Percentiles rank a stretch among this genome's conserved stretches.
Conservation (phyloP, 345 rosid genomes). For the Salix purpurea region DNA sequence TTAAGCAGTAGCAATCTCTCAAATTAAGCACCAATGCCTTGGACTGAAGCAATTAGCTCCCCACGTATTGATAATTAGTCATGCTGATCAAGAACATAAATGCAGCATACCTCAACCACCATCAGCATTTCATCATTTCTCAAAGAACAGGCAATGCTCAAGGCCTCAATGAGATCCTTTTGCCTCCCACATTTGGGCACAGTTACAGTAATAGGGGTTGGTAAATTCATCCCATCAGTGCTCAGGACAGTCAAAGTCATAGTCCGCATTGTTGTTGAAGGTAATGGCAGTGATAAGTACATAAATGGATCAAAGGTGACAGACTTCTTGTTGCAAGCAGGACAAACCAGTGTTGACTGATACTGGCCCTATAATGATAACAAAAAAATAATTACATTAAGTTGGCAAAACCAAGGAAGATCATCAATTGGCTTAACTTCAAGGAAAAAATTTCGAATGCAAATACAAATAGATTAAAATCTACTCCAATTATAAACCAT, state of each 20-base stretch:
- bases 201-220: slow-evolving; percentile 18
- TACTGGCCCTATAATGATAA: slow-evolving; percentile 21
- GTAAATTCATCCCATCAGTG: slow-evolving; percentile 15
- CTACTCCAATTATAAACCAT: not conserved
- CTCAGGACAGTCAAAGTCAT: slow-evolving; percentile 24
- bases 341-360: slow-evolving; percentile 16
- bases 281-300: slow-evolving; percentile 23
- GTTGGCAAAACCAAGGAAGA: not conserved
- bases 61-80: not conserved
- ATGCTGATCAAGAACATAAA: not conserved
- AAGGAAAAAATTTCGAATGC: not conserved
- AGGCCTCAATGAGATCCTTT: slow-evolving; percentile 23
- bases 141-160: slow-evolving; percentile 22
- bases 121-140: slow-evolving; percentile 18
- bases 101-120: slow-evolving; percentile 21
- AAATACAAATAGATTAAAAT: not conserved
- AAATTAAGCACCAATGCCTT: not conserved
- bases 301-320: slow-evolving; percentile 29
- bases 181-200: slow-evolving; percentile 22
- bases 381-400: not conserved
- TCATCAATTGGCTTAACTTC: not conserved
- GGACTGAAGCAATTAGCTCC: not conserved
- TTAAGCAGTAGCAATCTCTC: too few relatives aligned
- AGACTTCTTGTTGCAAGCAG: slow-evolving; percentile 18
- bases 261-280: slow-evolving; percentile 22